These are phyloP conservation scores for Aspergillus sp. DNA, from an alignment of 2,329 filamentous ascomycete species.

Conservation along the genomic window DNA sequence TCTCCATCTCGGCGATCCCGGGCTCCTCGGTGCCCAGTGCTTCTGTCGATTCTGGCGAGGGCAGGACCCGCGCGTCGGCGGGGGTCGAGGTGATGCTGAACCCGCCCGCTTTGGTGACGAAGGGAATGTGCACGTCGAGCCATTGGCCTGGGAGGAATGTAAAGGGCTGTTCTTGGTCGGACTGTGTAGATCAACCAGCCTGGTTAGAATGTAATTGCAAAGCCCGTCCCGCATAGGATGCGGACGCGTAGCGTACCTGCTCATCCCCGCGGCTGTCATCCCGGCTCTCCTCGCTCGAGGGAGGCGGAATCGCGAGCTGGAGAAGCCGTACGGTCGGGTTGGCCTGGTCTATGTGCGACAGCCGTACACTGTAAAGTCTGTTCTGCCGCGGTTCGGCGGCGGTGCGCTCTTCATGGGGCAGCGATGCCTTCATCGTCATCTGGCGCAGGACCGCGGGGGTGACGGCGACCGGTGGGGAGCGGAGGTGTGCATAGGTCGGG, in stretches of 20 bases:
- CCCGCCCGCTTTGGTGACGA: conserved; percentile 61
- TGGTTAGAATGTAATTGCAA: no score
- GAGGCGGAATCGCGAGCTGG: conserved; percentile 49
- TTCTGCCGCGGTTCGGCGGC: conserved; percentile 61
- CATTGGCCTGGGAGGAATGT: conserved; percentile 78
- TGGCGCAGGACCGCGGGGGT: conserved; percentile 3
- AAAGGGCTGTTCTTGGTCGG: conserved; percentile 19
- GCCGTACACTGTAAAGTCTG: conserved; percentile 52
- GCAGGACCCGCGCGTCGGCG: conserved; percentile 38
- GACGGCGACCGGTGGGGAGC: conserved; percentile 1
- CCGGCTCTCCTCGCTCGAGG: conserved; percentile 20
- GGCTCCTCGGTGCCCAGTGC: conserved; percentile 13
- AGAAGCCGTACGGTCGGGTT: conserved; percentile 62
- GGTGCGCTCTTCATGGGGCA: conserved; percentile 61
- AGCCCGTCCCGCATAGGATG: not conserved
- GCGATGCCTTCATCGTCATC: conserved; percentile 28
- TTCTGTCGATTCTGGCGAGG: conserved; percentile 12
- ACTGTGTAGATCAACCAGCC: conserved; percentile 8
- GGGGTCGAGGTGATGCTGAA: conserved; percentile 82
- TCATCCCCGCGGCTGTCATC: conserved; percentile 33
- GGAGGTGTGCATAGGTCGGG: conserved; percentile 2
- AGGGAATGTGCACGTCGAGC: conserved; percentile 72
- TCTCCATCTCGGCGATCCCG: conserved; percentile 11
- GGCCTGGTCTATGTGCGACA: conserved; percentile 53
- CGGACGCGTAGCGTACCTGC: conserved; percentile 40